Conservation (phyloP, 2,329 filamentous ascomycete genomes). For the Fusarium oligoseptatum region DNA sequence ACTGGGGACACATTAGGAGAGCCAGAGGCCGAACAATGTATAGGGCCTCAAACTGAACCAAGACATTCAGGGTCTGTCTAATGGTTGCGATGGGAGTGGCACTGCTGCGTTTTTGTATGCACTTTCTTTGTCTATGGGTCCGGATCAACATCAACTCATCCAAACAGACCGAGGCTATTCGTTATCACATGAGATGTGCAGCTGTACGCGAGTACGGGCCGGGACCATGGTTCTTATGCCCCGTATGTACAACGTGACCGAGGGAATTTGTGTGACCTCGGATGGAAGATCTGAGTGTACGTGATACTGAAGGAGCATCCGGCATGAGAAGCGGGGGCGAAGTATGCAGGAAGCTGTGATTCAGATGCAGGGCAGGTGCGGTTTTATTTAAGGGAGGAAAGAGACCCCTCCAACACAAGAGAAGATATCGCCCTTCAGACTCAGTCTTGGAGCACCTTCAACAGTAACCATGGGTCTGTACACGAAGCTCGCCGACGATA, state of each 20-base stretch:
- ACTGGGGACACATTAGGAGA: not conserved
- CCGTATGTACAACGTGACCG: not conserved
- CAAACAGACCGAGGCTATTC: not conserved
- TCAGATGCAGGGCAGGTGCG: not conserved
- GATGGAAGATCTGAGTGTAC: not conserved
- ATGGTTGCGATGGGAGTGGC: not conserved
- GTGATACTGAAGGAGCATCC: not conserved
- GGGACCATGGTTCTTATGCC: not conserved
- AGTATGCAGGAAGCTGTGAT: not conserved
- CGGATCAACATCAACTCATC: not conserved
- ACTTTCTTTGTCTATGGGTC: not conserved
- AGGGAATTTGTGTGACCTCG: not conserved
- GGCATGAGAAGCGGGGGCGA: not conserved
- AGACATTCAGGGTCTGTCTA: not conserved
- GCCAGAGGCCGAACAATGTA: not conserved
- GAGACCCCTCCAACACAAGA: not conserved
- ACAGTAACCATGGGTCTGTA: conserved; percentile 32
- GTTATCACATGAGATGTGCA: not conserved
- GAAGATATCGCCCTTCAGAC: not conserved
- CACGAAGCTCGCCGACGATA: conserved; percentile 37
- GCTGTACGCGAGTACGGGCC: not conserved
- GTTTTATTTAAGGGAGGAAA: not conserved
- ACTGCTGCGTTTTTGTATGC: not conserved
- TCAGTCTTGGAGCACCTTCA: not conserved
- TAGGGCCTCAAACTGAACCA: not conserved